Conservation (phyloP, 2,329 filamentous ascomycete species). For the Trichoderma cornu-damae region DNA sequence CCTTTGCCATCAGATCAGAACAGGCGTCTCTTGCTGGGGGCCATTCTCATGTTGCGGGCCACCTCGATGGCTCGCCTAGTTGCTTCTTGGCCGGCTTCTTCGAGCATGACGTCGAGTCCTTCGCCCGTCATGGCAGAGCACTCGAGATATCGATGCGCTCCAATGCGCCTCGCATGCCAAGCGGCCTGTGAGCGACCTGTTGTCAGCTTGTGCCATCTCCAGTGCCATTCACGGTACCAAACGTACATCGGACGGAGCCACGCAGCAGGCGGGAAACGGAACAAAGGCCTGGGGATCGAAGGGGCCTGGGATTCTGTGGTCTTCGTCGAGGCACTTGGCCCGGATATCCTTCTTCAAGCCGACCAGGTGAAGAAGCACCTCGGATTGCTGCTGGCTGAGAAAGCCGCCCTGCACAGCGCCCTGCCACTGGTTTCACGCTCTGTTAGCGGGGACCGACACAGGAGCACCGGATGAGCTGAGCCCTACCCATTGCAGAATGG, state of each 20-base stretch:
- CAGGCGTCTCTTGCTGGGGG: conserved; percentile 22
- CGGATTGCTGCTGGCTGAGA: conserved; percentile 17
- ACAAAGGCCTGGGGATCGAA: neutral
- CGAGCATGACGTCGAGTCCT: conserved; percentile 31
- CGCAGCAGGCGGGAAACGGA: conserved; percentile 28
- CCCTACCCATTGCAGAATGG: conserved; percentile 35
- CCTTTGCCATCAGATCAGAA: conserved; percentile 10
- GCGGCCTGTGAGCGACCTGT: conserved; percentile 24
- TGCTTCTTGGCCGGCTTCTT: conserved; percentile 26
- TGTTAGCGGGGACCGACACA: neutral
- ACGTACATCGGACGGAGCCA: conserved; percentile 29
- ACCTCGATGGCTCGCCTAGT: conserved; percentile 21
- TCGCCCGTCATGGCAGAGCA: conserved; percentile 36
- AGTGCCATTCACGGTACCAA: too few relatives aligned
- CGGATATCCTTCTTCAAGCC: conserved; percentile 34
- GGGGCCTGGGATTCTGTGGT: conserved; percentile 12
- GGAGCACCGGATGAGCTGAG: neutral
- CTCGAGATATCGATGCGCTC: conserved; percentile 31
- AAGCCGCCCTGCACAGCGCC: conserved; percentile 29
- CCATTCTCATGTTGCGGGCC: conserved; percentile 16
- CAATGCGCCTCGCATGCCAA: conserved; percentile 32
- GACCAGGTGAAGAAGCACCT: conserved; percentile 31
- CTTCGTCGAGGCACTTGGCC: conserved; percentile 18
- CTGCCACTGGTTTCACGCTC: conserved; percentile 27
- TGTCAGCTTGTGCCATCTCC: neutral